Conservation (phyloP, 164 flowering plant species). For the Tinospora cordifolia region DNA sequence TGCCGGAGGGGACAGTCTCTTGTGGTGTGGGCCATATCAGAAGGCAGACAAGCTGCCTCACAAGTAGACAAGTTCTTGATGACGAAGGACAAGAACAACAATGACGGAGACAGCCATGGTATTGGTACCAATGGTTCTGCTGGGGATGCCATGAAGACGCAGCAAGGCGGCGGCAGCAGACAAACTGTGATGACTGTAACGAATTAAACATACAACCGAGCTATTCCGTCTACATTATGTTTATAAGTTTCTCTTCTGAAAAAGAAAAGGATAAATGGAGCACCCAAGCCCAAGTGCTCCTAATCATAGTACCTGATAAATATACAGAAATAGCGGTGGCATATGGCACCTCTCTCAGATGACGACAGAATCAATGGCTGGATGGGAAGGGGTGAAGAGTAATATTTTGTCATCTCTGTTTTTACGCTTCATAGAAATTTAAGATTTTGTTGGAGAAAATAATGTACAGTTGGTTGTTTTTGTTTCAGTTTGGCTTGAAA, state of each 20-base stretch:
- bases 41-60: conserved; percentile 89
- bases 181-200: conserved; percentile 35
- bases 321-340: background rate
- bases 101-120: conserved; percentile 20
- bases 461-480: conserved; percentile 1
- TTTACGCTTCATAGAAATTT: background rate
- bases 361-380: background rate
- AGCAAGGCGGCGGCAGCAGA: conserved; percentile 34
- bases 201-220: conserved; percentile 10
- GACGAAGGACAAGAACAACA: conserved; percentile 16
- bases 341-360: background rate
- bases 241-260: background rate
- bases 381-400: background rate
- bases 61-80: conserved; percentile 70
- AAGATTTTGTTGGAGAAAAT: background rate
- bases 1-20: conserved; percentile 95
- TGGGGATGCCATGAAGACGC: conserved; percentile 23
- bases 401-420: too few species aligned
- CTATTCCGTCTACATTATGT: background rate
- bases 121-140: conserved; percentile 15
- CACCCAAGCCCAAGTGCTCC: conserved; percentile 4
- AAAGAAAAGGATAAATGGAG: background rate
- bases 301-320: background rate
- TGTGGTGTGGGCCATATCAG: conserved; percentile 96
- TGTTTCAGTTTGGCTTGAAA: background rate